Percentiles rank a stretch among this genome's conserved stretches.
These are phyloP conservation scores for Trichosporon asahii DNA, from an alignment of 1,284 basidiomycete species.

Conservation along the genomic window DNA sequence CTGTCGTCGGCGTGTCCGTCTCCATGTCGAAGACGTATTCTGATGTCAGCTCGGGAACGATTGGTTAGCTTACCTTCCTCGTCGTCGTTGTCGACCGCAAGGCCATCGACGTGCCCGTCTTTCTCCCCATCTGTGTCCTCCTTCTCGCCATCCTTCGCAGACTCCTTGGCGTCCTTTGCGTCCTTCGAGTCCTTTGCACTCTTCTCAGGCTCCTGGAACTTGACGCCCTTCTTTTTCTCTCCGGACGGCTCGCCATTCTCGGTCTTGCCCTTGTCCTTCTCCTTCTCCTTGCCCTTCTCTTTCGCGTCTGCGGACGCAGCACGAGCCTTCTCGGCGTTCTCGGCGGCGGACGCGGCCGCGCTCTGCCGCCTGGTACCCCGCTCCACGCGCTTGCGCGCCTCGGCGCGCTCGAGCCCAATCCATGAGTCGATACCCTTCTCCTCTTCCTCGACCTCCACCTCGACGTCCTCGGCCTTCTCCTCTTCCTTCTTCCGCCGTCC, in stretches of 20 bases:
- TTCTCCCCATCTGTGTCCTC: not conserved
- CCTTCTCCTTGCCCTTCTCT: constrained; percentile 9
- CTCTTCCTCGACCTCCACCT: constrained; percentile 23
- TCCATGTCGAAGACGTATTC: constrained; percentile 52
- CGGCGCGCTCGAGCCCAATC: constrained; percentile 32
- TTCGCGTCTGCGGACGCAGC: constrained; percentile 28
- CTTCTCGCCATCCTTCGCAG: not conserved
- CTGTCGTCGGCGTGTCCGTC: constrained; percentile 29
- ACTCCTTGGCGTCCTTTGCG: constrained; percentile 13
- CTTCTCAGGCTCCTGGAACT: constrained; percentile 19
- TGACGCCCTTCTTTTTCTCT: constrained; percentile 16
- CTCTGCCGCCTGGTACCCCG: constrained; percentile 4
- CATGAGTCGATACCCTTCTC: constrained; percentile 42
- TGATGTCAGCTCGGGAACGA: constrained; percentile 18
- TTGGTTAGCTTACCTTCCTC: constrained; percentile 28
- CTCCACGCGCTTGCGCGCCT: constrained; percentile 10
- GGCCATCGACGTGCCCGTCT: constrained; percentile 15
- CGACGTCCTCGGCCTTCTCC: constrained; percentile 20
- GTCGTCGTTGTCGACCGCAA: constrained; percentile 19
- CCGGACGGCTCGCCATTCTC: not conserved
- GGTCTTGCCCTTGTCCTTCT: constrained; percentile 14
- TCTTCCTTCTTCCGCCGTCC: constrained; percentile 16
- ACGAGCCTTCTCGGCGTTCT: constrained; percentile 20
- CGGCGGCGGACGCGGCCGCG: not conserved
- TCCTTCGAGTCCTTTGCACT: constrained; percentile 9